Base-by-base conservation (phyloP, 345 rosid genomes). In the Murraya paniculata region DNA sequence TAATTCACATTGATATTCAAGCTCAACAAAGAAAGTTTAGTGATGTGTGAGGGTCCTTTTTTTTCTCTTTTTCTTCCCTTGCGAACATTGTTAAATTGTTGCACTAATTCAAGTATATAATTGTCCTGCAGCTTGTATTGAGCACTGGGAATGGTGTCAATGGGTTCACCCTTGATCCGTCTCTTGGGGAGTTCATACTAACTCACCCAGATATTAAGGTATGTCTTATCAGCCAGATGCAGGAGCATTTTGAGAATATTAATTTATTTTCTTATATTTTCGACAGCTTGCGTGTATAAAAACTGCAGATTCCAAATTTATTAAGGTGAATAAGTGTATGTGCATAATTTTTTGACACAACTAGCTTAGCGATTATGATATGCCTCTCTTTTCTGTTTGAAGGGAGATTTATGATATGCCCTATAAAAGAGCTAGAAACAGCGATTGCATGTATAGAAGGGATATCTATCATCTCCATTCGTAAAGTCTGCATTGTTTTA, bases 141-240 rank as follows among this genome's bases (percentile, higher is more conserved):
- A 96, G 95, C 90, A 90, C 95, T 56, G 98, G 99, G 68, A 65
- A 56, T 18, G 99, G 99, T 76, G 98, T 94, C 66, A 86, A 96
- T n/a, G 98, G 98, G 4, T 96, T 96, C 86, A 94, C 99, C 71
- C 88, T 96, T 19, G 98, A 96, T 82, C 99, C 99, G n/a, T 96
- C 98, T 79, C 92, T 94, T 64, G 98, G 99, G 72, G 99, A 96
- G 86, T 96, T 96, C 90, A 91, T 96, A 74, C 90, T 96, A 41
- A 96, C 99, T 73, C 97, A 91, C 84, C 94, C 99, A n/a, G 88
- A 91, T 75, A 90, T 96, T 28, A 92, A 90, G 98, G 99, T 96
- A 87, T 76, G 27, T 57, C n/a, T 57, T 57, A 79, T 71, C 68
- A 48, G 31, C 71, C 36, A 16, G 77, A 75, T 64, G 7, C n/a